Conservation (phyloP, 176 grass and related monocot genomes). For the Musa acuminata region DNA sequence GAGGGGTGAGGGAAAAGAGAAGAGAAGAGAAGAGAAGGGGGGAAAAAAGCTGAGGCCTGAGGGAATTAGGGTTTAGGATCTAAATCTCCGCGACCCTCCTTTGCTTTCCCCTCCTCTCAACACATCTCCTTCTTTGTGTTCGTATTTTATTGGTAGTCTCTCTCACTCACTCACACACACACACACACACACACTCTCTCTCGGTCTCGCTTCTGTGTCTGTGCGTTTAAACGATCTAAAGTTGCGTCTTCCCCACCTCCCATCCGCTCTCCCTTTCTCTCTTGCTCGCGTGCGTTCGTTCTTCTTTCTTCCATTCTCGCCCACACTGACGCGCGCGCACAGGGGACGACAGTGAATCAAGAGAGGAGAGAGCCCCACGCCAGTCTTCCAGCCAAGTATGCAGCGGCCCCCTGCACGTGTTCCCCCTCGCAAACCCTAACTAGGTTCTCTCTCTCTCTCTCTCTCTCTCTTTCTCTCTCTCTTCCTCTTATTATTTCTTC, state of each 20-base stretch:
- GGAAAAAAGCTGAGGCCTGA: not conserved
- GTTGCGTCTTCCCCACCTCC: not conserved
- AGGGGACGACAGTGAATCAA: constrained; percentile 14
- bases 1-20: not conserved
- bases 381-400: constrained; percentile 15
- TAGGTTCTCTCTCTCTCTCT: constrained; percentile 12
- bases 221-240: not conserved
- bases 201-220: not conserved
- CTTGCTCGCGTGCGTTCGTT: not conserved
- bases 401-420: constrained; percentile 21
- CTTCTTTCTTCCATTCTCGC: constrained; percentile 1
- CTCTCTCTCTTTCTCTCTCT: no score
- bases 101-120: not conserved
- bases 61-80: constrained; percentile 19
- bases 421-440: not conserved
- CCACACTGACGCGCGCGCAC: not conserved
- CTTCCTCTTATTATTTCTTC: not conserved
- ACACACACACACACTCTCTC: no score
- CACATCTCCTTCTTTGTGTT: not conserved
- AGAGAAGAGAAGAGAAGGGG: not conserved
- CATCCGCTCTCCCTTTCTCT: not conserved
- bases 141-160: not conserved
- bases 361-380: constrained; percentile 3
- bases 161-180: not conserved
- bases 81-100: not conserved